These are phyloP conservation scores for Glaciozyma martinii DNA, from an alignment of 768 basidiomycete genomes.

Conservation along the genomic window DNA sequence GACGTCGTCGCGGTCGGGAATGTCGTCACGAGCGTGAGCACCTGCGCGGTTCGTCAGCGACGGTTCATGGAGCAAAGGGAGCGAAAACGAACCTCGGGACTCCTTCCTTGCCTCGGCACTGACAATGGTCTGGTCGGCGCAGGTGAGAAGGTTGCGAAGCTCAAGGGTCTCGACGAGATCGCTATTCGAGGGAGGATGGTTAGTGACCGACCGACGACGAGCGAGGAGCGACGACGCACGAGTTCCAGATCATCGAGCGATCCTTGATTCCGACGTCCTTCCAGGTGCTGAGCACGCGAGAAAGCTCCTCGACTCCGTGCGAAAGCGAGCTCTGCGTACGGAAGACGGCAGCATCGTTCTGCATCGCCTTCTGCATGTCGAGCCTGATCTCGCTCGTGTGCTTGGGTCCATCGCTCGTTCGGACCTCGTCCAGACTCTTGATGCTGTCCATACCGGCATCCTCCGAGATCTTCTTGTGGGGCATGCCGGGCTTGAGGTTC, in stretches of 20 bases:
- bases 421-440: slow-evolving; percentile 79
- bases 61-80: neutral
- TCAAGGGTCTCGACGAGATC: slow-evolving; percentile 96
- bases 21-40: slow-evolving; percentile 97
- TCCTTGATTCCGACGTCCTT: slow-evolving; percentile 92
- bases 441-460: slow-evolving; percentile 77
- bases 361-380: slow-evolving; percentile 80
- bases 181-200: slow-evolving; percentile 42
- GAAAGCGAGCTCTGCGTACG: slow-evolving; percentile 64
- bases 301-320: slow-evolving; percentile 81
- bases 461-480: slow-evolving; percentile 78
- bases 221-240: slow-evolving; percentile 50
- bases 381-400: slow-evolving; percentile 83
- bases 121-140: slow-evolving; percentile 89
- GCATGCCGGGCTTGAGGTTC: slow-evolving; percentile 74
- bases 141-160: slow-evolving; percentile 88
- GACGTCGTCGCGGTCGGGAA: slow-evolving; percentile 89
- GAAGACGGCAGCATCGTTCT: slow-evolving; percentile 95
- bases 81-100: slow-evolving; percentile 49
- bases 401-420: slow-evolving; percentile 69
- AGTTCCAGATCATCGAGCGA: slow-evolving; percentile 99
- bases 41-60: slow-evolving; percentile 42
- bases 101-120: slow-evolving; percentile 81
- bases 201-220: too few species aligned
- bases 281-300: slow-evolving; percentile 76